Evolutionary conservation across 768 basidiomycete species (phyloP).

Genomic region (Amanita jacksonii): DNA sequence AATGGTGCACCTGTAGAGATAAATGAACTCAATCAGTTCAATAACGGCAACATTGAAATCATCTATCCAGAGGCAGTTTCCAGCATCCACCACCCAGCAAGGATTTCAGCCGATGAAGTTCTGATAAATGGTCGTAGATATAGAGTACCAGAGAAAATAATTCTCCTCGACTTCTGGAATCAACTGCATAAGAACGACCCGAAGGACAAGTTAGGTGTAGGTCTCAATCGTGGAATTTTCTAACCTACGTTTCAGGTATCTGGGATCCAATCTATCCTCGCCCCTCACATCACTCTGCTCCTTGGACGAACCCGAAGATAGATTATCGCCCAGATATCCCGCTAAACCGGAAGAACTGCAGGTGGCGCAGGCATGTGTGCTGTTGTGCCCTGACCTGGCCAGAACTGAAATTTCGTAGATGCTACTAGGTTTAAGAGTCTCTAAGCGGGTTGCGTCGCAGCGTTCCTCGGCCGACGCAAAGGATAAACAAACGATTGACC

Average conservation of each 20-base stretch:
- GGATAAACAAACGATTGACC: slow-evolving; percentile 17
- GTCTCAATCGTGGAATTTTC: not conserved
- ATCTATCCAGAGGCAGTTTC: slow-evolving; percentile 54
- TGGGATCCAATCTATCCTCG: slow-evolving; percentile 52
- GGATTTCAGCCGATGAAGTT: slow-evolving; percentile 68
- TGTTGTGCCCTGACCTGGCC: no score
- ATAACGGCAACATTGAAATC: slow-evolving; percentile 91
- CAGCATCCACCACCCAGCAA: slow-evolving; percentile 26
- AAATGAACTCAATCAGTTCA: slow-evolving; percentile 59
- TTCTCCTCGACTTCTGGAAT: slow-evolving; percentile 94
- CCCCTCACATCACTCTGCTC: slow-evolving; percentile 70
- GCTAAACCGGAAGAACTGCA: slow-evolving; percentile 40
- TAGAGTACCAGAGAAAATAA: slow-evolving; percentile 84
- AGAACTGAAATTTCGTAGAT: not conserved
- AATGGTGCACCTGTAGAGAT: slow-evolving; percentile 63
- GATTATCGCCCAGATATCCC: slow-evolving; percentile 18
- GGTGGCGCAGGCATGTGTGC: slow-evolving; percentile 45
- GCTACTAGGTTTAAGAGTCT: not conserved
- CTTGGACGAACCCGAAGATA: slow-evolving; percentile 49
- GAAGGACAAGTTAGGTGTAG: slow-evolving; percentile 30
- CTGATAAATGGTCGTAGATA: slow-evolving; percentile 85
- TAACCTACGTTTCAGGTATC: slow-evolving; percentile 20
- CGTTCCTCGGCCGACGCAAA: slow-evolving; percentile 4
- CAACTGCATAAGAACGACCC: slow-evolving; percentile 47
- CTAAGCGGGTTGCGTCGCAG: slow-evolving; percentile 1